Evolutionary conservation across 1,284 basidiomycete species (phyloP).

Genomic region (Thelephora terrestris): DNA sequence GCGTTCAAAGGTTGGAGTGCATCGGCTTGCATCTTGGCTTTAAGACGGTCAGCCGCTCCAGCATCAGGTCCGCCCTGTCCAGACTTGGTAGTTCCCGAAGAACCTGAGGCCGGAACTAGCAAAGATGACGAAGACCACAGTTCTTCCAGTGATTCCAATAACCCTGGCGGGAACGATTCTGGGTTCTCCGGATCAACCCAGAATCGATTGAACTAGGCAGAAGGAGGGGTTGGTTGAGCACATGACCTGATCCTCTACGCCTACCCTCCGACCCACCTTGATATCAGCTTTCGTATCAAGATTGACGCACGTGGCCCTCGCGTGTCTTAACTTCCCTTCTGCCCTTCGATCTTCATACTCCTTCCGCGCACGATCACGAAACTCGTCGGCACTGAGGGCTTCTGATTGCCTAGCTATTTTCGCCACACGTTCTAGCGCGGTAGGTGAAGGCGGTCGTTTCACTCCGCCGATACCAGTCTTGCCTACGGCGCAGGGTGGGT

Average conservation of each 20-base stretch:
- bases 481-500: constrained; percentile 32
- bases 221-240: background rate
- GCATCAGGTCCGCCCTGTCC: constrained; percentile 2
- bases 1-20: constrained; percentile 42
- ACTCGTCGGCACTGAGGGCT: constrained; percentile 42
- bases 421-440: constrained; percentile 46
- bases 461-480: constrained; percentile 65
- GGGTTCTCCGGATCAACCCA: constrained; percentile 60
- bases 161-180: constrained; percentile 53
- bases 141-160: constrained; percentile 47
- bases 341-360: constrained; percentile 68
- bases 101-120: constrained; percentile 5
- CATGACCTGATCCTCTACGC: too few relatives aligned
- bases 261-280: constrained; percentile 32
- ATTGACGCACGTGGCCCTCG: constrained; percentile 59
- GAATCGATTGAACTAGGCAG: constrained; percentile 61
- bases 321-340: constrained; percentile 52
- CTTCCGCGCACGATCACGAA: constrained; percentile 53
- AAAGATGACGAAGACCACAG: constrained; percentile 12
- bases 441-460: constrained; percentile 60
- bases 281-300: constrained; percentile 64
- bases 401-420: constrained; percentile 70
- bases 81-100: constrained; percentile 15
- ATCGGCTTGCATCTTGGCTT: constrained; percentile 59
- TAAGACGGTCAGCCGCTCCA: constrained; percentile 39